Base-by-base conservation (phyloP, 2,329 filamentous ascomycete genomes). In the Trichocomaceae sp. region DNA sequence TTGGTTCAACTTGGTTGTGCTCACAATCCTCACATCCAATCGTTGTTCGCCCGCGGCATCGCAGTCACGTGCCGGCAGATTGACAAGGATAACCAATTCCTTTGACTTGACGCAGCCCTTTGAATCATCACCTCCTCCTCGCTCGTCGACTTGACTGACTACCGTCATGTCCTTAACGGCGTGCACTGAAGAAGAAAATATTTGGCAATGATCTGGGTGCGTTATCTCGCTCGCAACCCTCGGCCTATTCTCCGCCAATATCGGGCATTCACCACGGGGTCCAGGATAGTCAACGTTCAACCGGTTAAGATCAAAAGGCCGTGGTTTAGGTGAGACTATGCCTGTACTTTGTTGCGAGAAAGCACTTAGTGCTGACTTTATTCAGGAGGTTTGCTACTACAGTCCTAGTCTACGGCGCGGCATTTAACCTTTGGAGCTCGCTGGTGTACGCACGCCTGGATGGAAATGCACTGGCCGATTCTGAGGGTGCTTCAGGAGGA, bases 271-370 rank as follows among this genome's bases (percentile, higher is more conserved):
- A 48, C 60, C 58, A 57, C 55, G 42, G 45, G 44, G 15, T 54
- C 60, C 54, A 54, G 50, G 42, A 33, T 56, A 47, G 51, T 60
- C 19, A 66, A 64, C 50, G 57, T 68, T 33, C 67, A 62, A 22
- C 64, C 65, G 61, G 67, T 70, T 54, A 69, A 62, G 51, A 63
- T 69, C 49, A 64, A 63, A 55, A 65, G 62, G 58, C 69, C 67
- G 45, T 68, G 69, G 69, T 53, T 70, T 39, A 65, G 65, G 69
- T 71, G 54, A n/a, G n/a, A 39, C 20, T 37, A 17, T 26, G 19
- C 17, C 42, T 10, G 5, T 39, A 13, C 47, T 26, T 29, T 26
- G 1, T 20, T 23, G n/a, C 3, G 17, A 12, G 6, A 26, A 8
- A n/a, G 13, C 20, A 6, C 9, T 3, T 13, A n/a, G 41, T 37